These are phyloP conservation scores for Fagus crenata DNA, from an alignment of 306 rosid genomes.

Conservation along the genomic window DNA sequence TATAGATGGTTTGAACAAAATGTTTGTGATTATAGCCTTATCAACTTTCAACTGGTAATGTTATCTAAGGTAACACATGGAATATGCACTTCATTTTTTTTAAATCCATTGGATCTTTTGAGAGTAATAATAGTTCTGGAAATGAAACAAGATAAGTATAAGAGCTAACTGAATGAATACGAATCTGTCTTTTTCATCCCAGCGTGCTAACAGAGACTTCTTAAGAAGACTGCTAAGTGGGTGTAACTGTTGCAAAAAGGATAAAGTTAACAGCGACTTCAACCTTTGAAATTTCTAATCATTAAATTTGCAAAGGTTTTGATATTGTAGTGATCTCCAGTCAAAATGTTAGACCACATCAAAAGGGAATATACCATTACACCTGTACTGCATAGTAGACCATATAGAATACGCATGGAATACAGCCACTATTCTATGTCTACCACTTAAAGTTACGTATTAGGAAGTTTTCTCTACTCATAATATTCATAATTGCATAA, in stretches of 20 bases:
- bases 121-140: neutral
- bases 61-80: too few relatives aligned
- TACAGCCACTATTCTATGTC: constrained; percentile 11
- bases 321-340: neutral
- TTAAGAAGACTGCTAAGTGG: constrained; percentile 5
- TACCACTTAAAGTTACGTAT: neutral
- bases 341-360: neutral
- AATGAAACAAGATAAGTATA: constrained; percentile 8
- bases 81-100: neutral
- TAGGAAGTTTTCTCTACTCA: neutral
- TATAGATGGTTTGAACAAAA: too few relatives aligned
- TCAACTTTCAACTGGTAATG: too few relatives aligned
- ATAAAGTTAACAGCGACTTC: neutral
- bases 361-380: neutral
- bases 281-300: neutral
- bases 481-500: constrained; percentile 18
- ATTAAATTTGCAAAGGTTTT: neutral
- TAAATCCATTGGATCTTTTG: constrained; percentile 8
- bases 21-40: too few relatives aligned
- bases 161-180: constrained; percentile 14
- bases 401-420: constrained; percentile 18
- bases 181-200: constrained; percentile 21
- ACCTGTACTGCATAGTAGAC: neutral
- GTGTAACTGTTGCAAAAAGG: neutral
- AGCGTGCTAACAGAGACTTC: constrained; percentile 5